Conservation (phyloP, 192 early-diverging fungal species). For the Linderina pennispora region DNA sequence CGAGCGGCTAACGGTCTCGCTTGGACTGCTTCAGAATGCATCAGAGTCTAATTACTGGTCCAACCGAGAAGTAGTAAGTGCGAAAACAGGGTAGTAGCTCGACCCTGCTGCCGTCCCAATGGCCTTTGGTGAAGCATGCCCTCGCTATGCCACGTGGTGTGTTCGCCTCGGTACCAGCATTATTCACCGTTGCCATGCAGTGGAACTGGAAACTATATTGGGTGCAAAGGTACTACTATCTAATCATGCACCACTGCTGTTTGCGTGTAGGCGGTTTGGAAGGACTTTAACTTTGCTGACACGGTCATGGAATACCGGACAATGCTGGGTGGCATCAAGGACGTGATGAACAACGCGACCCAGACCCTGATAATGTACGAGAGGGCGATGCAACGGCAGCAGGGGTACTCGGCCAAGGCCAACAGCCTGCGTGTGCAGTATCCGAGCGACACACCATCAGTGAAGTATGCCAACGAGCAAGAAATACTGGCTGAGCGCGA, state of each 20-base stretch:
- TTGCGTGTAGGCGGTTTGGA: no score
- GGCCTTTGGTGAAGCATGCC: no score
- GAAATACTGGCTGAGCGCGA: conserved; percentile 31
- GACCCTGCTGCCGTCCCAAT: no score
- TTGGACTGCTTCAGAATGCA: conserved; percentile 30
- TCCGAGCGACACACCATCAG: conserved; percentile 38
- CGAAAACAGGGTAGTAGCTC: no score
- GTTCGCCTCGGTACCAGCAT: no score
- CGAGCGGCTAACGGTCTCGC: conserved; percentile 25
- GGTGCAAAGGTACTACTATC: no score
- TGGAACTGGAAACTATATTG: no score
- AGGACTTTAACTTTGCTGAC: conserved; percentile 37
- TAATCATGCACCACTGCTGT: no score
- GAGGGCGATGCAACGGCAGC: conserved; percentile 35
- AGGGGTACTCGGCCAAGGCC: conserved; percentile 14
- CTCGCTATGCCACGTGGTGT: no score
- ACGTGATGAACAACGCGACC: conserved; percentile 37
- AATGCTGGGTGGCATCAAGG: conserved; percentile 33
- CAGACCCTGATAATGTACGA: conserved; percentile 40
- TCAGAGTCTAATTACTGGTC: conserved; percentile 35
- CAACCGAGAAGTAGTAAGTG: conserved; percentile 35
- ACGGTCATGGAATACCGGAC: conserved; percentile 24
- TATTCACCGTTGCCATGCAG: no score
- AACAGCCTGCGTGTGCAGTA: conserved; percentile 37
- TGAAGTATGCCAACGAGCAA: conserved; percentile 41